Percentiles rank a stretch among this genome's conserved stretches.
Evolutionary conservation across 2,329 filamentous ascomycete species (phyloP).

Genomic region (Capronia epimyces): DNA sequence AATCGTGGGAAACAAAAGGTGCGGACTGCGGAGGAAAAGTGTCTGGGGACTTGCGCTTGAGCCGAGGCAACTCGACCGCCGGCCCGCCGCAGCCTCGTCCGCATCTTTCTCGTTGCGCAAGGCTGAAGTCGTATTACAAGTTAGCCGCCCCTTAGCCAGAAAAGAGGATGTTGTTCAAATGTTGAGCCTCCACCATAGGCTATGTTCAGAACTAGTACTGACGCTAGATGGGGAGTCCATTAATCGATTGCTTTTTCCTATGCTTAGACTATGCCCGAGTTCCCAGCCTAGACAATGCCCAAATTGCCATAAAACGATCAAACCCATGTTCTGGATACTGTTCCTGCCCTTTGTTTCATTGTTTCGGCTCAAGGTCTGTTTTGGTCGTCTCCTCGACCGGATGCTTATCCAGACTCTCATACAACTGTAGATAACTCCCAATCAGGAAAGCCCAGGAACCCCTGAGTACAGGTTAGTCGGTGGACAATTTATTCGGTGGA

Average conservation of each 20-base stretch:
- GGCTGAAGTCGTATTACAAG: background rate
- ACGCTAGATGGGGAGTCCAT: no score
- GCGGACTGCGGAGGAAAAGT: background rate
- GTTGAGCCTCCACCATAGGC: no score
- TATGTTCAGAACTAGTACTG: no score
- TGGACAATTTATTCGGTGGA: background rate
- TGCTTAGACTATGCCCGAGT: no score
- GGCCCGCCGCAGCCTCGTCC: background rate
- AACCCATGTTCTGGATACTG: no score
- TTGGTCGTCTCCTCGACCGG: conserved; percentile 37
- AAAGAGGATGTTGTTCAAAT: no score
- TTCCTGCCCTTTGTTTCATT: background rate
- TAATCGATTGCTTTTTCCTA: no score
- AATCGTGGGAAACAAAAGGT: background rate
- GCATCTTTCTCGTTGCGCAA: background rate
- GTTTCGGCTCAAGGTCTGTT: background rate
- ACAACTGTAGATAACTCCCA: conserved; percentile 47
- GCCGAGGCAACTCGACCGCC: background rate
- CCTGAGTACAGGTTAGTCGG: conserved; percentile 10
- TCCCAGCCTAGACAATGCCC: no score
- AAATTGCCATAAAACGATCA: no score
- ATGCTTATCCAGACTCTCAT: conserved; percentile 46
- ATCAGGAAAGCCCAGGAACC: conserved; percentile 41
- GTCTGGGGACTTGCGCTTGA: background rate
- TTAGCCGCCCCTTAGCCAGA: background rate